Base-by-base conservation (phyloP, 768 basidiomycete species). In the Neoboletus magnificus region DNA sequence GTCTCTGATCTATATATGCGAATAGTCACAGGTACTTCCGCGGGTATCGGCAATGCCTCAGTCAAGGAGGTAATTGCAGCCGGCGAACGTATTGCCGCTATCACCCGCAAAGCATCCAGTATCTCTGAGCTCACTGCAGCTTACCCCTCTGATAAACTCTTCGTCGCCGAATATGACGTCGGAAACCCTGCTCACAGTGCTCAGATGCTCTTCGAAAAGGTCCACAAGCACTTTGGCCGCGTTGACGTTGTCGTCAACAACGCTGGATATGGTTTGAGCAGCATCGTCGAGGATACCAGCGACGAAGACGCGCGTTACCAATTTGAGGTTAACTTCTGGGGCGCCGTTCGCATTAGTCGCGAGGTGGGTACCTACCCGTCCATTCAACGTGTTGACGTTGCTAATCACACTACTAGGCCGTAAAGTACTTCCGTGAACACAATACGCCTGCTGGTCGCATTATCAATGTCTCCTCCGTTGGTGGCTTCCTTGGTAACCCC, bases 21-120 rank as follows among this genome's bases (percentile, higher is more conserved):
- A 15, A 39, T 11, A 76, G 80, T 77, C 43, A 78, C 76, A 18
- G 78, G 77, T 39, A 63, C 76, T 4, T 74, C 74, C 1, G 55
- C 73, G 1, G 76, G 77, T 18, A 72, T 79, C 35, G 77, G 78
- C 3, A 67, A 68, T 18, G 52, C 60, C 13, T 61, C 71, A 18
- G 67, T 68, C 22, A 69, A 62, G 22, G 60, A 69, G 1, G 67
- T 58, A 11, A 60, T 71, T 5, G 55, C 56, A 11, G 57, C 54
- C 15, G 70, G 69, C 3, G 70, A 71, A 43, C 62, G 66, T 41
- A 64, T 64, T 7, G 62, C 71, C 5, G 70, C 66, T 11, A 61
- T 71, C 25, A 60, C 67, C 0, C 69, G 63, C 55, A 69, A 63
- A 48, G 62, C 63, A 2, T 59, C 61, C 15, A 45, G 59, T n/a